These are phyloP conservation scores for Kwoniella newhampshirensis DNA, from an alignment of 768 basidiomycete genomes.

Conservation along the genomic window DNA sequence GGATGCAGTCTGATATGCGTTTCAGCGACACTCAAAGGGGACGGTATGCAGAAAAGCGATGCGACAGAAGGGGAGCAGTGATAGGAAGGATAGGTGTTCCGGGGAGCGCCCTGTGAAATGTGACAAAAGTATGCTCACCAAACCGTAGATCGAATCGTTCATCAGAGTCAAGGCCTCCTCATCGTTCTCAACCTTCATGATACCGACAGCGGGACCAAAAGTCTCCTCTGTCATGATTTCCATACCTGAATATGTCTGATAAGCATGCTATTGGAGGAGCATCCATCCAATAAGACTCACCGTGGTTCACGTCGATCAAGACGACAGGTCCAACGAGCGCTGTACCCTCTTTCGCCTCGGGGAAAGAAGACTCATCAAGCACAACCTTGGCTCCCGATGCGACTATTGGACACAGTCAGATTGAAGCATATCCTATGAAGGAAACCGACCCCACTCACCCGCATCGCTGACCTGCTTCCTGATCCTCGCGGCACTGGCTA, in stretches of 20 bases:
- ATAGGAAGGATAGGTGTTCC: neutral
- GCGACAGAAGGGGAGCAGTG: neutral
- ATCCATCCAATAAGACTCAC: conserved; percentile 56
- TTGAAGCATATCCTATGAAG: neutral
- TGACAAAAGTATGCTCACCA: conserved; percentile 53
- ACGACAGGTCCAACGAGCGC: conserved; percentile 90
- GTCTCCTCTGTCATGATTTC: conserved; percentile 85
- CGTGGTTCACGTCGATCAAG: conserved; percentile 80
- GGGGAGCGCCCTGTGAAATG: neutral
- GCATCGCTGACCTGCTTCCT: conserved; percentile 84
- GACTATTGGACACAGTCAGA: conserved; percentile 56
- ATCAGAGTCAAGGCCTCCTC: conserved; percentile 85
- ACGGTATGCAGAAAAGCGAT: too few species aligned
- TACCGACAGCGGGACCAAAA: conserved; percentile 90
- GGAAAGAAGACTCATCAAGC: conserved; percentile 66
- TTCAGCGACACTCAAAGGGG: neutral
- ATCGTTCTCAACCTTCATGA: conserved; percentile 80
- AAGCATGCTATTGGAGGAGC: neutral
- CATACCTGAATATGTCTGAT: conserved; percentile 63
- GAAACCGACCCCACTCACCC: conserved; percentile 56
- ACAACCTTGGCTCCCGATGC: conserved; percentile 75
- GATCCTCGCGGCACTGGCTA: conserved; percentile 80
- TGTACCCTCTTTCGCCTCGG: conserved; percentile 66
- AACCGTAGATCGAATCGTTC: conserved; percentile 94
- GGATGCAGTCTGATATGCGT: conserved; percentile 65